Conservation (phyloP, 148 eudicot species). For the Chenopodium suecicum region DNA sequence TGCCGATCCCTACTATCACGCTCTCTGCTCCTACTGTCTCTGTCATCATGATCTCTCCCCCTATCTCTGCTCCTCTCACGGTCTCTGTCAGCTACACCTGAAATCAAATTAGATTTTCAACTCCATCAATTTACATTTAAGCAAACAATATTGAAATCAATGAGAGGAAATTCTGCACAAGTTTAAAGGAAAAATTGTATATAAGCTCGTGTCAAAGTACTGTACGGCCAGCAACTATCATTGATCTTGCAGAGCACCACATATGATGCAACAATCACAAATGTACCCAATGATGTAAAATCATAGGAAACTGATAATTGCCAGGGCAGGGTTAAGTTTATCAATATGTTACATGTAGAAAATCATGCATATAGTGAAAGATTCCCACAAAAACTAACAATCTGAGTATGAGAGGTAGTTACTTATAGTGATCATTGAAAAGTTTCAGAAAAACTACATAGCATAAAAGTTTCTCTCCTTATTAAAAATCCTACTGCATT, state of each 20-base stretch:
- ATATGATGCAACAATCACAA: not conserved
- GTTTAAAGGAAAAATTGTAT: not conserved
- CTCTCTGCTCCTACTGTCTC: slow-evolving; percentile 40
- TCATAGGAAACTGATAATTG: no score
- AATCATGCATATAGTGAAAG: not conserved
- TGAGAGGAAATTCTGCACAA: not conserved
- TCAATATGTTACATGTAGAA: not conserved
- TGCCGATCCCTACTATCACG: slow-evolving; percentile 26
- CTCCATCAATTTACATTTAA: not conserved
- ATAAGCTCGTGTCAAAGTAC: not conserved
- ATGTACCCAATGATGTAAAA: no score
- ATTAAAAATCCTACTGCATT: no score
- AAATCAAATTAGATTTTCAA: not conserved
- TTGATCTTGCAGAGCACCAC: not conserved
- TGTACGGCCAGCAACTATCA: no score
- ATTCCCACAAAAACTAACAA: not conserved
- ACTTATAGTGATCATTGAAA: no score
- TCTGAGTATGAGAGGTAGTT: not conserved
- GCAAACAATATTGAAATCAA: not conserved
- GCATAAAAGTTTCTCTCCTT: no score
- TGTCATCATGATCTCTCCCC: slow-evolving; percentile 43
- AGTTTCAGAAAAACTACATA: no score
- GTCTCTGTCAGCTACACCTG: slow-evolving; percentile 64
- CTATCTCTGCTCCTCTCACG: slow-evolving; percentile 49
- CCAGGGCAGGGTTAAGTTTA: not conserved